Conservation (phyloP, 2,329 filamentous ascomycete genomes). For the Arthrobotrys sphaeroides region DNA sequence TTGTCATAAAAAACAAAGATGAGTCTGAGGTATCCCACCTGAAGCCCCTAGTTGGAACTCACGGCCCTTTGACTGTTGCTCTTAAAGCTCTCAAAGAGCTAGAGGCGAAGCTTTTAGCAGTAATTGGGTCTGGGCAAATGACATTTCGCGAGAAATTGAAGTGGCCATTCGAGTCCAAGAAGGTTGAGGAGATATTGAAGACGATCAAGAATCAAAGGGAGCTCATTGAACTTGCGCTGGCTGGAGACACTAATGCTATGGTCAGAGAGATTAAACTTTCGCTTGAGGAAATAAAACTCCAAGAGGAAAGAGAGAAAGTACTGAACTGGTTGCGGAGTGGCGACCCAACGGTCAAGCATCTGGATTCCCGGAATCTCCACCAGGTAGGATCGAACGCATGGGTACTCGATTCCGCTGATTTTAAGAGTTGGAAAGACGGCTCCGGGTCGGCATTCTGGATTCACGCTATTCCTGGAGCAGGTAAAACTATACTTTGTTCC, state of each 20-base stretch:
- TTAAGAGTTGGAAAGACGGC: constrained; percentile 12
- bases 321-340: constrained; percentile 12
- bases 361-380: constrained; percentile 49
- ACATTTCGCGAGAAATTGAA: constrained; percentile 31
- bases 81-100: constrained; percentile 4
- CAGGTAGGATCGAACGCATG: constrained; percentile 55
- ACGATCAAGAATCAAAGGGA: constrained; percentile 7
- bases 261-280: constrained; percentile 18
- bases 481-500: constrained; percentile 58
- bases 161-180: constrained; percentile 33
- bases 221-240: constrained; percentile 1
- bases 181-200: constrained; percentile 1
- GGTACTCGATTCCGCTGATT: constrained; percentile 57
- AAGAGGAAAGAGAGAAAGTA: constrained; percentile 20
- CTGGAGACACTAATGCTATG: constrained; percentile 20
- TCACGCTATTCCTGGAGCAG: constrained; percentile 57
- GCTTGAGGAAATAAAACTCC: constrained; percentile 14
- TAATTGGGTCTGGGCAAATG: not conserved
- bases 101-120: not conserved
- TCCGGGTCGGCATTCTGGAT: constrained; percentile 19
- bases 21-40: constrained; percentile 5
- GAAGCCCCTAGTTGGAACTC: not conserved
- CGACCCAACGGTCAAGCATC: constrained; percentile 43
- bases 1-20: constrained; percentile 1
- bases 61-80: constrained; percentile 24